Percentiles rank a stretch among this genome's conserved stretches.
phyloP scores from a whole-genome alignment of 106 monocot genomes.

The Triglochin maritima region DNA sequence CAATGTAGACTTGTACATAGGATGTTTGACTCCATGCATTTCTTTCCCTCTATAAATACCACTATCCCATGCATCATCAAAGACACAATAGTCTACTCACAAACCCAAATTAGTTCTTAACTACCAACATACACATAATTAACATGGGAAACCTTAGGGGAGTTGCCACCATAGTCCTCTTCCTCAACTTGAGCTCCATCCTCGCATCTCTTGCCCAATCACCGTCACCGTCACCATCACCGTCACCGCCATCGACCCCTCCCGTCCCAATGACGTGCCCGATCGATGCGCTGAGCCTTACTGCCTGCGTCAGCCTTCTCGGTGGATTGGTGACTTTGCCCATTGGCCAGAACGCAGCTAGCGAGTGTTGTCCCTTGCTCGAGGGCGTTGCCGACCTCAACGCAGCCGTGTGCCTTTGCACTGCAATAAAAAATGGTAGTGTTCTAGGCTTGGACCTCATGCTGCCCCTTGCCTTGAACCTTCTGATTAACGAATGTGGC shows the following conservation, averaged over 20 bases:
- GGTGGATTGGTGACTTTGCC: constrained; percentile 19
- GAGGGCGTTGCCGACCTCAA: constrained; percentile 16
- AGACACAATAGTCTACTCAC: too few relatives aligned
- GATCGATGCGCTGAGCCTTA: constrained; percentile 15
- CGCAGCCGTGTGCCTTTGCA: constrained; percentile 30
- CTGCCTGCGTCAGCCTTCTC: constrained; percentile 24
- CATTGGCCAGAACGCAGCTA: constrained; percentile 2
- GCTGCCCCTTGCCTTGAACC: constrained; percentile 24
- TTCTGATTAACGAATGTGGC: constrained; percentile 25
- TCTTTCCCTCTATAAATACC: too few relatives aligned
- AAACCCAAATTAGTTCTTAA: too few relatives aligned
- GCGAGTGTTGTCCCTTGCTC: constrained; percentile 24
- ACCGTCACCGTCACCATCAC: neutral
- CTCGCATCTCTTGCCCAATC: too few relatives aligned
- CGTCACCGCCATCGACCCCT: neutral
- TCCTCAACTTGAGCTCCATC: too few relatives aligned
- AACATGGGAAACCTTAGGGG: too few relatives aligned
- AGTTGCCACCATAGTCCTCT: too few relatives aligned
- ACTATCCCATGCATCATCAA: too few relatives aligned
- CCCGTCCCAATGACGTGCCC: constrained; percentile 9
- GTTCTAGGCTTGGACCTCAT: constrained; percentile 25
- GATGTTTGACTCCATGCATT: too few relatives aligned
- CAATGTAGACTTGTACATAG: too few relatives aligned
- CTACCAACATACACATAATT: too few relatives aligned
- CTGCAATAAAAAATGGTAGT: constrained; percentile 13